Base-by-base conservation (phyloP, 2,329 filamentous ascomycete genomes). In the Penicillium olsonii region DNA sequence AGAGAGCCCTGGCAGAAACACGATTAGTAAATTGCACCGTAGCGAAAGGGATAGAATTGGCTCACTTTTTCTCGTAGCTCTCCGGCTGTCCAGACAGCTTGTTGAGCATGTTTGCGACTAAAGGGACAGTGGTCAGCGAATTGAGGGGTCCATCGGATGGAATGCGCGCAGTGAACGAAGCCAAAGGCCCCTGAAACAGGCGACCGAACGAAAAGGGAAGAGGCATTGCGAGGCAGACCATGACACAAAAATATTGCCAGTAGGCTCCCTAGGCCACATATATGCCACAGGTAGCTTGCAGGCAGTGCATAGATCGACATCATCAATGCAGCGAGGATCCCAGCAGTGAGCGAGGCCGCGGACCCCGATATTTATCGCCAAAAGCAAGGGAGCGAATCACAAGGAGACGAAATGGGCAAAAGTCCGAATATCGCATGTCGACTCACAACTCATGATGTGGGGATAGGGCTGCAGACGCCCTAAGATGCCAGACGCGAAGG, bases 61-160 rank as follows among this genome's bases (percentile, higher is more conserved):
- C 78, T 67, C 77, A 95, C 90, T 99, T 99, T 77, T 95, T 96
- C 71, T 97, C 94, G 79, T 99, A 99, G 78, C 90, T 96, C 63
- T 95, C 91, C 62, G 92, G 92, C 78, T 97, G 92, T 73, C 92
- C 91, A 67, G 95, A 90, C 67, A 96, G 87, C 83, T 92, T 91
- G 78, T 92, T 95, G 66, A 96, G 81, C 90, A 96, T 95, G 68
- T 82, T 87, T 62, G 87, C 78, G 77, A 95, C 91, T 95, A 64
- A 27, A 47, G 9, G 7, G 26, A 12, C n/a, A 7, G 10, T 10
- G 4, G 48, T 59, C 35, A 64, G 61, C 44, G 42, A 22, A 29
- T 29, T 22, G 37, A 40, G 12, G 17, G 35, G 29, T 10, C 14
- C 24, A 12, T 33, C 27, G 17, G 37, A 48, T 29, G 29, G 35